Evolutionary conservation across 2,329 filamentous ascomycete genomes (phyloP).

Genomic region (Botryosphaeria dothidea): DNA sequence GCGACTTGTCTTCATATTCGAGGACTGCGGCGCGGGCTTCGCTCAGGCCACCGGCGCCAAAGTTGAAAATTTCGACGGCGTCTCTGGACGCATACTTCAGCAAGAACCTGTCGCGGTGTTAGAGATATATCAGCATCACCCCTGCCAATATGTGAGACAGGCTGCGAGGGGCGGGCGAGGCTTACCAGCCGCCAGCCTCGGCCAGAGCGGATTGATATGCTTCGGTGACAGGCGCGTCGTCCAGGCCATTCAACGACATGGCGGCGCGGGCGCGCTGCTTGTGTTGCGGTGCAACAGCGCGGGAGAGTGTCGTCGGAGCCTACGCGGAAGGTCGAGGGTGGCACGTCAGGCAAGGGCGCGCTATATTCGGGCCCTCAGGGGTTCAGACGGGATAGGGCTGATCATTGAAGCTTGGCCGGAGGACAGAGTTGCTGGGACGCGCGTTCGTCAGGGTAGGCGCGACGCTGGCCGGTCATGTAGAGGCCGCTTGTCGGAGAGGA

Average conservation of each 20-base stretch:
- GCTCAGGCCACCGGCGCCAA: conserved; percentile 77
- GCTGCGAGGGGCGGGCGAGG: conserved; percentile 24
- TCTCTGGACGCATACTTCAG: conserved; percentile 90
- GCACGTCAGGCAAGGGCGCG: conserved; percentile 19
- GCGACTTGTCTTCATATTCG: conserved; percentile 79
- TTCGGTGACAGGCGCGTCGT: conserved; percentile 76
- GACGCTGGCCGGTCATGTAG: conserved; percentile 4
- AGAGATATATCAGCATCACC: conserved; percentile 15
- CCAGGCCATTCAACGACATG: conserved; percentile 97
- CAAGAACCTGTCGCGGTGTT: conserved; percentile 69
- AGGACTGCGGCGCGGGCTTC: conserved; percentile 80
- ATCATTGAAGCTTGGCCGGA: conserved; percentile 18
- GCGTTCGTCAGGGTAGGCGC: conserved; percentile 1
- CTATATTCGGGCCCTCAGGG: conserved; percentile 20
- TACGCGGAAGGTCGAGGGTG: conserved; percentile 11
- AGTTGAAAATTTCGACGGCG: conserved; percentile 75
- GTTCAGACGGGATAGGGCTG: conserved; percentile 20
- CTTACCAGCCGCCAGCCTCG: conserved; percentile 94
- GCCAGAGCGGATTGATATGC: conserved; percentile 77
- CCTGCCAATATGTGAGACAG: conserved; percentile 17
- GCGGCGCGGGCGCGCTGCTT: conserved; percentile 20
- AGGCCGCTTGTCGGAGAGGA: background rate
- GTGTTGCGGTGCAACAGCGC: conserved; percentile 19
- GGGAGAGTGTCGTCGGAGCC: conserved; percentile 14
- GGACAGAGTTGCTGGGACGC: background rate